Evolutionary conservation across 2,329 filamentous ascomycete genomes (phyloP).

Genomic region (Ascosphaera aggregata): DNA sequence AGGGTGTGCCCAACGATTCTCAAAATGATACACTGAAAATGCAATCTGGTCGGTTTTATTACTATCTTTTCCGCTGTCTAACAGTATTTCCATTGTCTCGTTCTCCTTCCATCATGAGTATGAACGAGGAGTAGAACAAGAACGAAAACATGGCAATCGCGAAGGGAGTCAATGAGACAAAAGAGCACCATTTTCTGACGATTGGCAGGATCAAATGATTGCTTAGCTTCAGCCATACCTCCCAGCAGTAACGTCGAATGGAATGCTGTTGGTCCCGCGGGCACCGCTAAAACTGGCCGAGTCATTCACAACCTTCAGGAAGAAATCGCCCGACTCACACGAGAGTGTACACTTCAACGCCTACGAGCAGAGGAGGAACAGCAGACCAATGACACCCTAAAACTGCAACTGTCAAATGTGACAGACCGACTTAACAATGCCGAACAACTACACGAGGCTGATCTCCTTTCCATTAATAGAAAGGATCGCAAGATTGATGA

Average conservation of each 20-base stretch:
- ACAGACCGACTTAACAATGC: constrained; percentile 22
- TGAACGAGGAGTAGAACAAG: no score
- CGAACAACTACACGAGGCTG: constrained; percentile 24
- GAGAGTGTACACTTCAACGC: constrained; percentile 22
- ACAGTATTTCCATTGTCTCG: no score
- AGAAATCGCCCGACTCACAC: constrained; percentile 25
- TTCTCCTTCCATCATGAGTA: no score
- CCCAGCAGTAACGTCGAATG: constrained; percentile 9
- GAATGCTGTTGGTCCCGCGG: constrained; percentile 23
- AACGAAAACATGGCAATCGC: no score
- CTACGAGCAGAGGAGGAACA: constrained; percentile 24
- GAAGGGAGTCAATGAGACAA: neutral
- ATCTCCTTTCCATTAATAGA: constrained; percentile 21
- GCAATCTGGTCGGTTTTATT: neutral
- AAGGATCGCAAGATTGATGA: constrained; percentile 26
- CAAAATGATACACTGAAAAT: constrained; percentile 9
- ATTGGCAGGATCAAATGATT: constrained; percentile 4
- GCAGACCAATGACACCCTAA: constrained; percentile 22
- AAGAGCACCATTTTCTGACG: neutral
- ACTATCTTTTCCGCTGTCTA: neutral
- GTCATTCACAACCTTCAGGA: constrained; percentile 27
- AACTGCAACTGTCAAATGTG: constrained; percentile 22
- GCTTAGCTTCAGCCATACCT: constrained; percentile 5
- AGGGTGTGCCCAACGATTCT: constrained; percentile 4
- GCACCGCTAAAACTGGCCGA: constrained; percentile 25